These are phyloP conservation scores for Debaryomyces maramus DNA, from an alignment of 805 yeast species.

Conservation along the genomic window DNA sequence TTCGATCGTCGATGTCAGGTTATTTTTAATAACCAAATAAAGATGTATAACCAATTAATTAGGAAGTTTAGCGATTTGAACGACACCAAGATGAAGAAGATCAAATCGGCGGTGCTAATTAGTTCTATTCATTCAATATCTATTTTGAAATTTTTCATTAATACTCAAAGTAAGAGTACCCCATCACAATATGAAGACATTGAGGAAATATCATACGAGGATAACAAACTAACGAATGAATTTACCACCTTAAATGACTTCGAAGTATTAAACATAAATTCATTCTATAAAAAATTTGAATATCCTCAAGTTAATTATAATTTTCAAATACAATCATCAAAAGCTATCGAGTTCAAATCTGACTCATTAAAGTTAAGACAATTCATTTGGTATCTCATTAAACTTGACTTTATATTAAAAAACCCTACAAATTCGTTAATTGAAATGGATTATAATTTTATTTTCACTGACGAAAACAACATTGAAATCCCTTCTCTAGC, in stretches of 20 bases:
- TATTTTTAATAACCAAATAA: conserved; percentile 32
- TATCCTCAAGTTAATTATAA: conserved; percentile 15
- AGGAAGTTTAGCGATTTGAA: conserved; percentile 16
- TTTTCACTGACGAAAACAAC: conserved; percentile 8
- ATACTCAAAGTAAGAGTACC: conserved; percentile 14
- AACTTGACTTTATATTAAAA: conserved; percentile 17
- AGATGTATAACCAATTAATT: conserved; percentile 29
- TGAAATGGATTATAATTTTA: conserved; percentile 14
- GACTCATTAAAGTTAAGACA: conserved; percentile 31
- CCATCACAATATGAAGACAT: background rate
- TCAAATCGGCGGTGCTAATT: conserved; percentile 22
- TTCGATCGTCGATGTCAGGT: conserved; percentile 10
- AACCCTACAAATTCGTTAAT: conserved; percentile 10
- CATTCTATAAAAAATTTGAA: conserved; percentile 22
- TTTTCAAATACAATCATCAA: conserved; percentile 3
- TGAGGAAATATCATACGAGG: conserved; percentile 13
- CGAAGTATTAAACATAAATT: conserved; percentile 24
- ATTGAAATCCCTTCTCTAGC: background rate
- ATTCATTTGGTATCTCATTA: conserved; percentile 31
- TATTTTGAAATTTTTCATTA: conserved; percentile 29
- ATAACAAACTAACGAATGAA: background rate
- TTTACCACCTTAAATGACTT: conserved; percentile 17
- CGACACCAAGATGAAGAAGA: conserved; percentile 6
- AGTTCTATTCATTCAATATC: conserved; percentile 31
- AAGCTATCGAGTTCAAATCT: conserved; percentile 7